These are phyloP conservation scores for Fusarium sp. DNA, from an alignment of 2,329 filamentous ascomycete species.

Conservation along the genomic window DNA sequence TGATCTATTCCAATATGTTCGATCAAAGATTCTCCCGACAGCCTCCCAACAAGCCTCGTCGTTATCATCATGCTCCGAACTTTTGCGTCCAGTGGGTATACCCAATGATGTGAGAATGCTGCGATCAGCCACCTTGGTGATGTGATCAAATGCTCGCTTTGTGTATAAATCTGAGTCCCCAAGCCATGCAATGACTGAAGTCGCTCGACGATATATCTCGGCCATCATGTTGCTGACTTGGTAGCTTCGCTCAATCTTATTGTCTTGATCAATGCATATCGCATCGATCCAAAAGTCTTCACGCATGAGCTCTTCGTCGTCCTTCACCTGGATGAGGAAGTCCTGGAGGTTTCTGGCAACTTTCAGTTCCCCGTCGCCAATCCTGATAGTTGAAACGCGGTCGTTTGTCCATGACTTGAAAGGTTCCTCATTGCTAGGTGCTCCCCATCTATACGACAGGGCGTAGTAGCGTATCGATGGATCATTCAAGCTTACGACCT, in stretches of 20 bases:
- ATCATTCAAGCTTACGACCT: not conserved
- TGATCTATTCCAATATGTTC: not conserved
- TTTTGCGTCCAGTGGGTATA: not conserved
- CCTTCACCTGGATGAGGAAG: not conserved
- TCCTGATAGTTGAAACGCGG: not conserved
- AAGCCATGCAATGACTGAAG: not conserved
- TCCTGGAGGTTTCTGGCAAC: not conserved
- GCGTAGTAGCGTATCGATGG: not conserved
- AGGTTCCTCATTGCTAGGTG: not conserved
- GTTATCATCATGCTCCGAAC: rapidly evolving
- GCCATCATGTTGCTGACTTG: not conserved
- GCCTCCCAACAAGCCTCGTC: not conserved
- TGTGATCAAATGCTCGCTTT: not conserved
- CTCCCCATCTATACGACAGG: not conserved
- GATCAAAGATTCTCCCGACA: not conserved
- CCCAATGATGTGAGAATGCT: not conserved
- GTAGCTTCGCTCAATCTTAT: not conserved
- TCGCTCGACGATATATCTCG: not conserved
- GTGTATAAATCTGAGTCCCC: not conserved
- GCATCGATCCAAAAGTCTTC: not conserved
- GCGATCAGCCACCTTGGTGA: not conserved
- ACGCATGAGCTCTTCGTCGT: not conserved
- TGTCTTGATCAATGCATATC: not conserved
- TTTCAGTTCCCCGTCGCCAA: not conserved
- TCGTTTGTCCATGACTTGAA: not conserved